These are phyloP conservation scores for Neoconidiobolus thromboides DNA, from an alignment of 371 early-diverging fungal species.

Conservation along the genomic window DNA sequence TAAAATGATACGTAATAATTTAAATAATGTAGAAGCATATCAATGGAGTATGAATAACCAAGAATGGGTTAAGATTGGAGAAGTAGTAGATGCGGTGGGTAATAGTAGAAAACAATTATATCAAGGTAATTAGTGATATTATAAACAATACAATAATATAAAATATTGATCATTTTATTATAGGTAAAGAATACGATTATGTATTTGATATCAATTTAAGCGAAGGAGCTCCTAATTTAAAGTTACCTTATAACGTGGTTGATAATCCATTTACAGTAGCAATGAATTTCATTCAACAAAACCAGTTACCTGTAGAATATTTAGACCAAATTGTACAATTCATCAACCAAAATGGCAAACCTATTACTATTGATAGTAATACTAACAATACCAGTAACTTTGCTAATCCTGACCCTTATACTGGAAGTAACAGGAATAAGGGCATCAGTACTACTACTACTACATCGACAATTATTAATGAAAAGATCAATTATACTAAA, in stretches of 20 bases:
- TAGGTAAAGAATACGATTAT: slow-evolving; percentile 73
- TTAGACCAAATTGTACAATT: slow-evolving; percentile 88
- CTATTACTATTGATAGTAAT: slow-evolving; percentile 23
- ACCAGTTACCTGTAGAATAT: slow-evolving; percentile 62
- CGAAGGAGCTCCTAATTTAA: slow-evolving; percentile 54
- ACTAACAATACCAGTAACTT: slow-evolving; percentile 12
- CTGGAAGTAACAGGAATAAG: slow-evolving; percentile 21
- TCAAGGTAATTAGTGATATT: slow-evolving; percentile 24
- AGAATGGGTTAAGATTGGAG: slow-evolving; percentile 81
- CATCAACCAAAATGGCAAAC: slow-evolving; percentile 68
- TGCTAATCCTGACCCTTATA: slow-evolving; percentile 43
- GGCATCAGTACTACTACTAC: slow-evolving; percentile 2
- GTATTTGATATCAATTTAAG: slow-evolving; percentile 94
- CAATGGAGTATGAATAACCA: slow-evolving; percentile 52
- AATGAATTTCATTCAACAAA: slow-evolving; percentile 59
- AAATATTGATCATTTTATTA: no score
- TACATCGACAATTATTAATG: slow-evolving; percentile 2
- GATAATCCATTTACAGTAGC: slow-evolving; percentile 91
- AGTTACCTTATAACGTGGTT: slow-evolving; percentile 76
- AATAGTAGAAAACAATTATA: slow-evolving; percentile 48
- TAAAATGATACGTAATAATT: slow-evolving; percentile 49
- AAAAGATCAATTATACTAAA: slow-evolving; percentile 18
- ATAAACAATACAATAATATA: no score
- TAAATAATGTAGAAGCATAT: slow-evolving; percentile 48
- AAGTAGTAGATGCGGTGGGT: slow-evolving; percentile 82